Evolutionary conservation across 371 early-diverging fungal species (phyloP).

Genomic region (Batrachochytrium dendrobatidis): DNA sequence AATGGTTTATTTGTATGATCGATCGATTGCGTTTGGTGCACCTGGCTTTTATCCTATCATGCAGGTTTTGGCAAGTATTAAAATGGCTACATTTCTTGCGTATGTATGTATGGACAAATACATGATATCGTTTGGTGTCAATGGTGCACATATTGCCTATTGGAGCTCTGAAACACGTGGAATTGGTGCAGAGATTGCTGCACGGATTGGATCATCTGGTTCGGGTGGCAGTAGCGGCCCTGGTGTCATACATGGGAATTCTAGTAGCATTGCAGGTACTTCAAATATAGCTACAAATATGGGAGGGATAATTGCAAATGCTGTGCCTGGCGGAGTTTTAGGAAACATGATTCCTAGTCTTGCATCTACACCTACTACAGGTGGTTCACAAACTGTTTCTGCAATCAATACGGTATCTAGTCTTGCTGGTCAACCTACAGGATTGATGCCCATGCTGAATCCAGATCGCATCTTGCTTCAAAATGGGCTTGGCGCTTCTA

Average conservation of each 20-base stretch:
- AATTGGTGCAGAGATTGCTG: conserved; percentile 16
- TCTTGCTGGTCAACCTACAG: background rate
- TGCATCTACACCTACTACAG: too few species aligned
- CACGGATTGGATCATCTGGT: conserved; percentile 12
- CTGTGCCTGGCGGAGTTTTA: too few species aligned
- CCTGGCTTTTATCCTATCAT: conserved; percentile 40
- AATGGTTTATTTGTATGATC: conserved; percentile 36
- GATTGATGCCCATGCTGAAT: background rate
- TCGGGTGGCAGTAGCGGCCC: conserved; percentile 1
- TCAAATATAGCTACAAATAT: background rate
- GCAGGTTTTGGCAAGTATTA: conserved; percentile 39
- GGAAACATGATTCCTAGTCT: conserved; percentile 1
- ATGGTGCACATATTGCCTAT: conserved; percentile 26
- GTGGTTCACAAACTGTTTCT: too few species aligned
- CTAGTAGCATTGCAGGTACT: too few species aligned
- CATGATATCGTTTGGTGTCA: conserved; percentile 12
- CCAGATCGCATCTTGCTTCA: conserved; percentile 26
- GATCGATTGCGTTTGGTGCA: conserved; percentile 28
- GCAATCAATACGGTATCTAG: too few species aligned
- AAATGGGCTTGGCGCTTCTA: conserved; percentile 35
- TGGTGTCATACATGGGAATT: too few species aligned
- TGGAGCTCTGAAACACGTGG: conserved; percentile 14
- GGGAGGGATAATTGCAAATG: too few species aligned
- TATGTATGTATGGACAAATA: conserved; percentile 36
- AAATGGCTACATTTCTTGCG: conserved; percentile 40